Percentiles rank a stretch among this genome's conserved stretches.
phyloP scores from a whole-genome alignment of 2,329 filamentous ascomycete species.

The Aspergillus spinulosporus region DNA sequence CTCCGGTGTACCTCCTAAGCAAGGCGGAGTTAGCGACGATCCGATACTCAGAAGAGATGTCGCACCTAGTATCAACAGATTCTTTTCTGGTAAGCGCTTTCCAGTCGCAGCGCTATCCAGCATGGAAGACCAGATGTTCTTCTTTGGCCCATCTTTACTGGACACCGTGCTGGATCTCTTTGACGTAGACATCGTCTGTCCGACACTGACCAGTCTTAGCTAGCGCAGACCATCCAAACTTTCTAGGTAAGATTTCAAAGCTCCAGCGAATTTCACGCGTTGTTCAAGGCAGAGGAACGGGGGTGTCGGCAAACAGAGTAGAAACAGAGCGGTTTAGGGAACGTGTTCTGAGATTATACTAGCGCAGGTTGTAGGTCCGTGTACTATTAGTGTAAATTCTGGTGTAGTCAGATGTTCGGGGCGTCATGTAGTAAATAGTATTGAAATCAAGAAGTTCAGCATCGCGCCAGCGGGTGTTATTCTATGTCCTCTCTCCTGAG shows the following conservation, averaged over 20 bases:
- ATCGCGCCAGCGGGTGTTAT: slow-evolving; percentile 1
- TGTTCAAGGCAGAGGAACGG: slow-evolving; percentile 8
- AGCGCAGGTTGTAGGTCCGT: slow-evolving; percentile 2
- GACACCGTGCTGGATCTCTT: slow-evolving; percentile 37
- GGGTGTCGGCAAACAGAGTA: slow-evolving; percentile 23
- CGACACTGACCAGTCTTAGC: slow-evolving; percentile 38
- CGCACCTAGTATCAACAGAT: slow-evolving; percentile 78
- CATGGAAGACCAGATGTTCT: slow-evolving; percentile 93
- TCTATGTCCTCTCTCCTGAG: slow-evolving; percentile 9
- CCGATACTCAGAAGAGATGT: slow-evolving; percentile 13
- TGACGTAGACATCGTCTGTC: slow-evolving; percentile 41
- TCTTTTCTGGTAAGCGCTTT: slow-evolving; percentile 88
- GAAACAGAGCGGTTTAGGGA: slow-evolving; percentile 26
- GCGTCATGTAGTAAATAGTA: slow-evolving; percentile 4
- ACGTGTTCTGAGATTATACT: slow-evolving; percentile 16
- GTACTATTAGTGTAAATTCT: neutral
- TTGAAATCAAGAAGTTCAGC: neutral
- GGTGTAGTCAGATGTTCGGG: neutral
- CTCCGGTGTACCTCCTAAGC: slow-evolving; percentile 73
- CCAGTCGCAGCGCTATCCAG: slow-evolving; percentile 86
- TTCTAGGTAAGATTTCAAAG: neutral
- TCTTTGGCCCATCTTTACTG: slow-evolving; percentile 67
- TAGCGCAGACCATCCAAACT: slow-evolving; percentile 38
- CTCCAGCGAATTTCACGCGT: slow-evolving; percentile 22
- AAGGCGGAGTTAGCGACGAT: slow-evolving; percentile 22